A percentile compares a stretch with the other conserved stretches of the same genome.
phyloP scores from a whole-genome alignment of 2,329 filamentous ascomycete species.

The Cladosporium sp. region DNA sequence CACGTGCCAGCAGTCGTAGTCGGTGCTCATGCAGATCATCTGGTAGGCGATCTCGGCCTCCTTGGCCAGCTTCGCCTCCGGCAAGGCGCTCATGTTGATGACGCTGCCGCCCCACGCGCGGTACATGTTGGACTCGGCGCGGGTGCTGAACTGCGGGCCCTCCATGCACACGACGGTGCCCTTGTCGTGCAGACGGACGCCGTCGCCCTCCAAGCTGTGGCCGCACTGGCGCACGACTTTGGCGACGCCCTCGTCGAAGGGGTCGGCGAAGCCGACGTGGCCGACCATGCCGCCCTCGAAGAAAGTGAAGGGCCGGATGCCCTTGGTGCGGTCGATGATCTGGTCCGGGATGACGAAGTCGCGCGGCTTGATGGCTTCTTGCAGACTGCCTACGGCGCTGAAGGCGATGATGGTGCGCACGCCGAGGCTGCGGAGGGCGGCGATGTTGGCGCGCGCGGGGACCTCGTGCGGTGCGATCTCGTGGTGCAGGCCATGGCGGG shows the following conservation, averaged over 20 bases:
- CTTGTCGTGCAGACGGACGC: constrained; percentile 75
- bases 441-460: constrained; percentile 92
- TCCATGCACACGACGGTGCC: constrained; percentile 95
- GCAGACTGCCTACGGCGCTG: constrained; percentile 87
- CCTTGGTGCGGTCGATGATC: constrained; percentile 96
- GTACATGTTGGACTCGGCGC: constrained; percentile 94
- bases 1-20: constrained; percentile 97
- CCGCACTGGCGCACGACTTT: constrained; percentile 76
- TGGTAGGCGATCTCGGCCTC: constrained; percentile 97
- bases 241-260: constrained; percentile 78
- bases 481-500: constrained; percentile 86
- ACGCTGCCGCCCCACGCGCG: constrained; percentile 88
- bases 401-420: constrained; percentile 92
- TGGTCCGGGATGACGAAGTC: constrained; percentile 97
- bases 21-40: constrained; percentile 99
- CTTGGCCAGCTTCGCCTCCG: constrained; percentile 91
- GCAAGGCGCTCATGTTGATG: constrained; percentile 97
- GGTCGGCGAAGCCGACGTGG: constrained; percentile 93
- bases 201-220: constrained; percentile 72
- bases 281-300: constrained; percentile 90
- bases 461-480: constrained; percentile 91
- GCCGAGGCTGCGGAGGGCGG: constrained; percentile 86
- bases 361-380: constrained; percentile 88
- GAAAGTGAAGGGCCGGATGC: constrained; percentile 89
- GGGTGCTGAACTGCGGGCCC: constrained; percentile 96